Evolutionary conservation across 73 alveolate genomes (phyloP), one percentile per base, ranked within the genome.

Genomic region (Uronychia binucleata): DNA sequence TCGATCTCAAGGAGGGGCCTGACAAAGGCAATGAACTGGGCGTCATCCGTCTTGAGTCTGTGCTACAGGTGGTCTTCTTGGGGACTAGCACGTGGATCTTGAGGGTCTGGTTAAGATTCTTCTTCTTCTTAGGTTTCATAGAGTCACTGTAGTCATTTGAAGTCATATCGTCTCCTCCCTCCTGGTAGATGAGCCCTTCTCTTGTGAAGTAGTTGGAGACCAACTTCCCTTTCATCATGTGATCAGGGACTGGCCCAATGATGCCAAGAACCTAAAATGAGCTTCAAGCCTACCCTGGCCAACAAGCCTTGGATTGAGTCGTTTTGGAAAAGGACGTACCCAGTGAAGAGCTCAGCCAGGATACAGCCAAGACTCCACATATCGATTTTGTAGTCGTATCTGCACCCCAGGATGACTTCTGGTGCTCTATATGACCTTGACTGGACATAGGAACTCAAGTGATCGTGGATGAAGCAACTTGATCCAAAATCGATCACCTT

Each of bases 301-400:
- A 98, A 86, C 80, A 98, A 90, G 31, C 99, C 99, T 92, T 96
- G 94, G 30, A 98, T 97, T 76, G 98, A 93, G 81, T 98, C 99
- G 80, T 97, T 98, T 80, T 98, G 97, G 93, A 98, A 98, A 58
- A 97, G 90, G 31, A 98, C 99, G 84, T 94, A 94, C 77, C 99
- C 99, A 30, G 99, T 97, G 94, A 91, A 97, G 27, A 98, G 95
- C 92, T 98, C 99, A 11, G 99, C 99, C 30, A 98, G 78, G 80
- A 98, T 98, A 86, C 99, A 98, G 28, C 99, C 99, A 57, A 98
- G 91, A 60, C 97, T 83, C 99, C 99, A 98, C 85, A 98, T 93
- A 89, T 98, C 99, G 26, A 98, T 95, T 93, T 97, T 96, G 92
- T 94, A 97, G 93, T 96, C 98, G 75, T 98, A 98, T 46, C 95